Base-by-base conservation (phyloP, 129 eudicot genomes). In the Smallanthus sonchifolius region DNA sequence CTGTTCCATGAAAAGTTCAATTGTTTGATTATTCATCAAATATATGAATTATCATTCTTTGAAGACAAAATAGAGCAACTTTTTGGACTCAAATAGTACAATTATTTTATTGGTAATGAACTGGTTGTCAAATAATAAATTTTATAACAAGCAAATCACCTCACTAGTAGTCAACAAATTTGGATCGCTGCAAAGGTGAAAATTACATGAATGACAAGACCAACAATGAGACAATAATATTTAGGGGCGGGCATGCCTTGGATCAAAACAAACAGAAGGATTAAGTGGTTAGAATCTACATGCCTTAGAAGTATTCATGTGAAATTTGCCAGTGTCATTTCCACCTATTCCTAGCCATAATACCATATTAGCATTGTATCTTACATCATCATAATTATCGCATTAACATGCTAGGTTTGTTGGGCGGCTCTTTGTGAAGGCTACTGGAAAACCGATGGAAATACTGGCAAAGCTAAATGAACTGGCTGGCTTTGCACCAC, bases 381-480 rank as follows among this genome's bases (percentile, higher is more conserved):
- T 34, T 61, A 64, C 15, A 37, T 38, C 11, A n/a, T 17, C 34
- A 7, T n/a, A 37, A 64, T 71, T 54, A 9, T 69, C 67, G 77
- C 4, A 70, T 36, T 57, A 42, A 51, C 56, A 30, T 69, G 48
- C 15, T 83, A 89, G 98, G 69, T 92, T 82, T 81, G 96, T 89
- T 66, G 96, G 98, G 43, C 54, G 96, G 79, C 83, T 93, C 24
- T 88, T 84, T 86, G 96, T 88, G 42, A 93, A 90, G 69, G 82
- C 79, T 57, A 70, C 52, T 32, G 89, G 92, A 34, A 87, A 85
- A 79, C 97, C 96, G 44, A 71, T 54, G 4, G 97, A 90, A 35
- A 84, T 93, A 56, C 72, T 90, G 57, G 45, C 79, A 62, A 88
- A 79, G 77, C 80, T 93, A 35, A 90, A 88, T 86, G 95, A 84